Percentiles rank a stretch among this genome's conserved stretches.
phyloP scores from a whole-genome alignment of 345 rosid genomes.

The Hevea brasiliensis region DNA sequence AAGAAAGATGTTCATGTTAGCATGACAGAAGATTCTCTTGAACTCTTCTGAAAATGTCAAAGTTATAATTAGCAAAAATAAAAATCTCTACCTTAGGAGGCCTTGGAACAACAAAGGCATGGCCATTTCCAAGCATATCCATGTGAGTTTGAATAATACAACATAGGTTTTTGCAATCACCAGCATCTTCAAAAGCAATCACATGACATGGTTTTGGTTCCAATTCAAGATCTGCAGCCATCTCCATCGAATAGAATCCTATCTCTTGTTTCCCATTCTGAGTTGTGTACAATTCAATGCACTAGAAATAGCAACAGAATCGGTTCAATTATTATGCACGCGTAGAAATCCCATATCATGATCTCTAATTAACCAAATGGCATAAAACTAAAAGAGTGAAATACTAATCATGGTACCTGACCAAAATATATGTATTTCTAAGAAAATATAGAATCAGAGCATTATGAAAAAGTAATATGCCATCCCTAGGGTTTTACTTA shows the following conservation, averaged over 20 bases:
- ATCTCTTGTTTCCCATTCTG: constrained; percentile 58
- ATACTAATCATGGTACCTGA: not conserved
- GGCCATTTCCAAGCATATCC: constrained; percentile 73
- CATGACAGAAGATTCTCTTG: not conserved
- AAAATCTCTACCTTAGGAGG: constrained; percentile 68
- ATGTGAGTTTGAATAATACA: constrained; percentile 82
- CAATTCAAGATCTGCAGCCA: constrained; percentile 87
- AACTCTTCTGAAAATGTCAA: constrained; percentile 5
- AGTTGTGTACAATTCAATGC: constrained; percentile 76
- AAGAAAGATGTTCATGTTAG: not conserved
- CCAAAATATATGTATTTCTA: not conserved
- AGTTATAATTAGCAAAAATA: not conserved
- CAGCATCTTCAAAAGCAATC: constrained; percentile 77
- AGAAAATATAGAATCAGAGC: not conserved
- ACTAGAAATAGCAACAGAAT: constrained; percentile 42
- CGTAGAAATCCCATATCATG: not conserved
- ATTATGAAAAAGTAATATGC: not conserved
- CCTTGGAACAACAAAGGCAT: constrained; percentile 76
- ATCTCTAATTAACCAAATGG: not conserved
- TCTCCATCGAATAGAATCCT: constrained; percentile 87
- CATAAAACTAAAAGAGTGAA: not conserved
- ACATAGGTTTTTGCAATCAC: constrained; percentile 72
- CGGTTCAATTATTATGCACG: not conserved
- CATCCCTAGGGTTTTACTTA: not conserved
- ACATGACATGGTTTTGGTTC: constrained; percentile 84